Percentiles rank a stretch among this genome's conserved stretches.
Evolutionary conservation across 495 filamentous ascomycete genomes (phyloP).

Genomic region (Lophium mytilinum): DNA sequence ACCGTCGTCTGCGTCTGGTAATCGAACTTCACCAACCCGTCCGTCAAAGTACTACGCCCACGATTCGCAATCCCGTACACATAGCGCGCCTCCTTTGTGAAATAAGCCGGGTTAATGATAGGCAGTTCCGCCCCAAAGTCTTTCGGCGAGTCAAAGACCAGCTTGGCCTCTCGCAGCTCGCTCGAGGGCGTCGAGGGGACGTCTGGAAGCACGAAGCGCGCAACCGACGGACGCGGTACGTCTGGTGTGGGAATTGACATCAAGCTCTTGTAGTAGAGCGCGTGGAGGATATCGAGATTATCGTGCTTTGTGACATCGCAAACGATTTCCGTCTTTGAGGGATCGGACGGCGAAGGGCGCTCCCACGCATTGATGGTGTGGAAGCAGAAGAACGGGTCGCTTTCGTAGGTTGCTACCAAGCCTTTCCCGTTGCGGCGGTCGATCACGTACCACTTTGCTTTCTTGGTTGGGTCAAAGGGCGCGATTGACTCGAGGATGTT

Average conservation of each 20-base stretch:
- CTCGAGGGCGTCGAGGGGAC: conserved; percentile 22
- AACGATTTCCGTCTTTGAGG: conserved; percentile 42
- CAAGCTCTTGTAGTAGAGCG: conserved; percentile 51
- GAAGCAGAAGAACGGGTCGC: conserved; percentile 61
- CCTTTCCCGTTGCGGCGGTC: conserved; percentile 41
- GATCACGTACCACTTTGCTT: conserved; percentile 60
- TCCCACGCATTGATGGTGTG: conserved; percentile 71
- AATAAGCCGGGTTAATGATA: conserved; percentile 53
- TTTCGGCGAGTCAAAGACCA: conserved; percentile 29
- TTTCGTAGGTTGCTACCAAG: conserved; percentile 39
- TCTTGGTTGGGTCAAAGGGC: conserved; percentile 41
- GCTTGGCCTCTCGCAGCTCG: conserved; percentile 37
- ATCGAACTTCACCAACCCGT: conserved; percentile 64
- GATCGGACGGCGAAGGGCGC: conserved; percentile 37
- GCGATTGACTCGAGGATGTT: conserved; percentile 52
- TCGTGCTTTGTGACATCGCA: conserved; percentile 51
- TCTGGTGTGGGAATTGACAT: conserved; percentile 3
- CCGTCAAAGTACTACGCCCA: conserved; percentile 53
- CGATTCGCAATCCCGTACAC: conserved; percentile 52
- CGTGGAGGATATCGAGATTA: conserved; percentile 41
- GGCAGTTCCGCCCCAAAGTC: conserved; percentile 34
- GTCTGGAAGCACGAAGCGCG: conserved; percentile 43
- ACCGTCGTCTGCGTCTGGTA: conserved; percentile 40
- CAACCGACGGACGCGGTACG: conserved; percentile 21
- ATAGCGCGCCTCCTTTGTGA: conserved; percentile 51